Conservation (phyloP, 2,329 filamentous ascomycete species). For the Tolypocladium inflatum region DNA sequence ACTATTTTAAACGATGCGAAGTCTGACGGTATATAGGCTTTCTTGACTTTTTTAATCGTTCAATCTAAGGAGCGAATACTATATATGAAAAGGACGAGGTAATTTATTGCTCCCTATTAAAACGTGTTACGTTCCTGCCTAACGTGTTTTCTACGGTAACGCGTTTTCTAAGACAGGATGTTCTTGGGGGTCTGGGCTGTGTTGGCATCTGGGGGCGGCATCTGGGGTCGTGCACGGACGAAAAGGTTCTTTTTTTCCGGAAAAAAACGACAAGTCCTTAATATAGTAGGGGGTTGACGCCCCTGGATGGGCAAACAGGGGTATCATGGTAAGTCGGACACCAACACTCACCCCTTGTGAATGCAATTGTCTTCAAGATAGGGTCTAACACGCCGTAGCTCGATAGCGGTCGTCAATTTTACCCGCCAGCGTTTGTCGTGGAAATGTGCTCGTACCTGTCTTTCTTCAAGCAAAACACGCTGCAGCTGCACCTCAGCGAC, state of each 20-base stretch:
- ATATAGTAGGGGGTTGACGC: constrained; percentile 24
- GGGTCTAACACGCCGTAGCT: constrained; percentile 23
- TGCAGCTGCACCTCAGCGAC: constrained; percentile 42
- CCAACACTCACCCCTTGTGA: background rate
- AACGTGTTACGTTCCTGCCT: background rate
- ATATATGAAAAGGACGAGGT: background rate
- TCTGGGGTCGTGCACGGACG: no score
- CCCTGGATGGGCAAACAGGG: constrained; percentile 38
- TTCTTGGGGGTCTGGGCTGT: no score
- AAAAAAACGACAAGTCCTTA: background rate
- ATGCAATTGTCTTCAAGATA: no score
- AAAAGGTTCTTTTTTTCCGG: background rate
- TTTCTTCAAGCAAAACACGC: constrained; percentile 49
- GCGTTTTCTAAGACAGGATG: background rate
- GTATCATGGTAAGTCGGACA: constrained; percentile 31
- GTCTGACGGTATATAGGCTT: no score
- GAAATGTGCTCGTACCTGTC: constrained; percentile 41
- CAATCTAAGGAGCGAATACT: background rate
- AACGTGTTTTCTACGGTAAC: no score
- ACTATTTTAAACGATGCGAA: no score
- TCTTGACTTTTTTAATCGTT: no score
- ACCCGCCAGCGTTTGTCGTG: constrained; percentile 40
- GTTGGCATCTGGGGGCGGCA: no score
- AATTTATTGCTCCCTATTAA: no score
- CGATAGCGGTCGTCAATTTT: constrained; percentile 46